phyloP scores from a whole-genome alignment of 2,329 filamentous ascomycete genomes.

The Knufia fluminis region DNA sequence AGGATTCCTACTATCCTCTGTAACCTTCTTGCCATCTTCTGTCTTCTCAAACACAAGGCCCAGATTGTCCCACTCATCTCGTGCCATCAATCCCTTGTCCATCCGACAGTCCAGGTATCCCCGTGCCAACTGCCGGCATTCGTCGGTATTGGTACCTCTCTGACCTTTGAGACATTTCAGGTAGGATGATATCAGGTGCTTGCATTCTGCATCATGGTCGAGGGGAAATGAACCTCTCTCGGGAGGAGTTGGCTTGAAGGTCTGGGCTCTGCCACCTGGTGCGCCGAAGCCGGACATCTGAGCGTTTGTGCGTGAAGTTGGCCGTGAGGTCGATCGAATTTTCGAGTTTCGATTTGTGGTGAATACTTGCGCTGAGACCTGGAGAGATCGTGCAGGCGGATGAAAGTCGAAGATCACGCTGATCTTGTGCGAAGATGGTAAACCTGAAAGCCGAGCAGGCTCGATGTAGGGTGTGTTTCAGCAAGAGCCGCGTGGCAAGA shows the following conservation, averaged over 20 bases:
- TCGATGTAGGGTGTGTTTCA: not conserved
- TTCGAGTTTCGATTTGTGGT: not conserved
- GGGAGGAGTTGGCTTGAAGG: slow-evolving; percentile 63
- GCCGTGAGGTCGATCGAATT: not conserved
- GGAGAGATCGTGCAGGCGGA: too few relatives aligned
- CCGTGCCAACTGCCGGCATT: slow-evolving; percentile 79
- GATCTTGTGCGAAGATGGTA: not conserved
- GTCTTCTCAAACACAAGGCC: slow-evolving; percentile 57
- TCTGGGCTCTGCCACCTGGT: slow-evolving; percentile 56
- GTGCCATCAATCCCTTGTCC: slow-evolving; percentile 94
- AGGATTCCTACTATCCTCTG: not conserved
- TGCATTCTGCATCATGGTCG: slow-evolving; percentile 95
- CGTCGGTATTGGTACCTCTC: slow-evolving; percentile 78
- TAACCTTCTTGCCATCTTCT: slow-evolving; percentile 10
- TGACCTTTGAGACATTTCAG: slow-evolving; percentile 59
- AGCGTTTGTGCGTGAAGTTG: not conserved
- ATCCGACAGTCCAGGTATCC: slow-evolving; percentile 84
- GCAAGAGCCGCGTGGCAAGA: not conserved
- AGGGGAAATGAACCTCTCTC: slow-evolving; percentile 93
- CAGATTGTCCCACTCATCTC: slow-evolving; percentile 87
- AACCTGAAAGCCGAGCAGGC: not conserved
- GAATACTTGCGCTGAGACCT: not conserved
- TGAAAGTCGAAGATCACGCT: not conserved
- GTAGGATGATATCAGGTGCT: slow-evolving; percentile 75
- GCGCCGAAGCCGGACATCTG: slow-evolving; percentile 50